Evolutionary conservation across 2,329 filamentous ascomycete genomes (phyloP).

Genomic region (Talaromyces islandicus): DNA sequence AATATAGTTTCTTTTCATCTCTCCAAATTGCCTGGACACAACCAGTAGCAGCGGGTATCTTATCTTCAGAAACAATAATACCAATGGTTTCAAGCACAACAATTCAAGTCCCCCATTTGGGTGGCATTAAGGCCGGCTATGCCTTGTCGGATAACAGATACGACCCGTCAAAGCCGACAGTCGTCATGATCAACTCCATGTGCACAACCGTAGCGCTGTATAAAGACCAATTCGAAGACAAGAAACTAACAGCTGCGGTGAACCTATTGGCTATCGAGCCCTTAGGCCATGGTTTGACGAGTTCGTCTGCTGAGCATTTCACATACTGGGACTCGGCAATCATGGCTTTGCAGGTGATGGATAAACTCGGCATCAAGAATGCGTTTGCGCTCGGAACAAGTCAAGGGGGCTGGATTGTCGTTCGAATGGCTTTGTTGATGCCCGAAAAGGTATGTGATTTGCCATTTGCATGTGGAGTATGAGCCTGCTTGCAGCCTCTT

Average conservation of each 20-base stretch:
- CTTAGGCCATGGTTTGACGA: constrained; percentile 43
- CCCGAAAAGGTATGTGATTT: constrained; percentile 32
- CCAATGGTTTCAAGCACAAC: constrained; percentile 17
- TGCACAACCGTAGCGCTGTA: constrained; percentile 39
- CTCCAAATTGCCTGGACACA: not conserved
- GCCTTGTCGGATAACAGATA: constrained; percentile 35
- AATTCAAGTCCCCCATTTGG: constrained; percentile 39
- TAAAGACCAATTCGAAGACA: constrained; percentile 26
- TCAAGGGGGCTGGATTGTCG: constrained; percentile 46
- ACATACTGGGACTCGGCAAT: constrained; percentile 48
- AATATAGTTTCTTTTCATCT: not conserved
- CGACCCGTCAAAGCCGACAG: constrained; percentile 44
- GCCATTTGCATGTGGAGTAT: not conserved
- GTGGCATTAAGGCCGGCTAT: constrained; percentile 41
- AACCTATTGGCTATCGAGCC: constrained; percentile 47
- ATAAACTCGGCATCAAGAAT: constrained; percentile 37
- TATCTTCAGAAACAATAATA: not conserved
- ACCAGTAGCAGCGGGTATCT: not conserved
- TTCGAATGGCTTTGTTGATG: constrained; percentile 43
- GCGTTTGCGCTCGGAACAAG: constrained; percentile 42
- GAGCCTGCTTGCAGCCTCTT: not conserved
- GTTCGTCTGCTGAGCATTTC: constrained; percentile 34
- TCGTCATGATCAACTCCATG: constrained; percentile 44
- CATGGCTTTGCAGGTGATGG: constrained; percentile 48
- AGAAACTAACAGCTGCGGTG: constrained; percentile 26